Evolutionary conservation across 2,329 filamentous ascomycete species (phyloP), one percentile per base, ranked within the genome.

Genomic region (Tolypocladium sp.): DNA sequence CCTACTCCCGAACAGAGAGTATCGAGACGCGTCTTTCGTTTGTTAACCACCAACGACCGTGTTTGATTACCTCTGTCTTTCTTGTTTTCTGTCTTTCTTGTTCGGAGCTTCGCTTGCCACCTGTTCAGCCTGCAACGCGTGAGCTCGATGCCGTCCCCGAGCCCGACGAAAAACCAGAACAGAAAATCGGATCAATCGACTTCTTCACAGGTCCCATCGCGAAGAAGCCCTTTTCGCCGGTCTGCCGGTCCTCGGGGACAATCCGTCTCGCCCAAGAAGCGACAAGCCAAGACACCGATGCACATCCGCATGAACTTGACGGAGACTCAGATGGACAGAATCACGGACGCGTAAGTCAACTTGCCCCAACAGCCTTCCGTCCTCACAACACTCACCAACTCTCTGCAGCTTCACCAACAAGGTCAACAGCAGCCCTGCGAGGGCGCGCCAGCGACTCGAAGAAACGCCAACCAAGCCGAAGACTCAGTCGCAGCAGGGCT

Each of bases 271-370:
- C 72, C 71, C 5, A 69, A 66, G 44, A 71, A 73, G 57, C 68
- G 70, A 2, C 64, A 66, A 25, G 58, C 63, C 22, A 70, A 74
- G 25, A 72, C 76, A 52, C 74, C 74, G 2, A 68, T 81, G 25
- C 74, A 77, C 44, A 73, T 81, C 37, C 76, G 77, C 30, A 72
- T 81, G 63, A 79, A 79, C 61, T 63, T 81, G 58, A 81, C 78
- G 5, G 76, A 80, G 53, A 74, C 72, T 0, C 77, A 81, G 61
- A 75, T 81, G 71, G 75, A 80, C 59, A 77, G 71, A 60, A 69
- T 81, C 51, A 75, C 79, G 4, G 72, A 77, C 55, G 76, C 73
- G 79, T 80, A 71, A 61, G 76, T 56, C 42, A 15, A 10, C 40
- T 33, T 17, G 33, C 25, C n/a, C n/a, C 27, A 22, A 13, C 49